These are phyloP conservation scores for Citrus trifoliata DNA, from an alignment of 345 rosid species.

Conservation along the genomic window DNA sequence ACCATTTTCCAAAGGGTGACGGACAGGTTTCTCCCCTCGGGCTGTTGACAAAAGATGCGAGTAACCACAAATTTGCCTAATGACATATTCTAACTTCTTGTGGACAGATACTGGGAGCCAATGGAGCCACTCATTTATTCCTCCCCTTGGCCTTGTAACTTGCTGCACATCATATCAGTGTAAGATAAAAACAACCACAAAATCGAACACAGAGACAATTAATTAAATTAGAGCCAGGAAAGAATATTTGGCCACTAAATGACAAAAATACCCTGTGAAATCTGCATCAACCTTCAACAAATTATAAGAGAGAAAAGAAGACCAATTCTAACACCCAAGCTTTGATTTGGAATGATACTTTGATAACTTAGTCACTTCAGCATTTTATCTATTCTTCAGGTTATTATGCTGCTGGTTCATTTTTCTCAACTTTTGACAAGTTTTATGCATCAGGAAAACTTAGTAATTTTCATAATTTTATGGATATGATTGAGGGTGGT, in stretches of 20 bases:
- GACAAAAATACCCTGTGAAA: neutral
- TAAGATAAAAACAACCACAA: slow-evolving; percentile 5
- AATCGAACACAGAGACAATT: neutral
- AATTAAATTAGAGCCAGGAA: neutral
- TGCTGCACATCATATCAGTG: slow-evolving; percentile 40
- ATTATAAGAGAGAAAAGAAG: neutral
- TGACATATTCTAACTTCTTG: slow-evolving; percentile 54
- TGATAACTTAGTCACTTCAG: neutral
- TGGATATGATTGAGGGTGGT: neutral
- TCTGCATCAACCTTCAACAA: neutral
- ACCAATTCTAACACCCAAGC: neutral
- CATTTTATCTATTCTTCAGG: neutral
- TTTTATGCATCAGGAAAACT: neutral
- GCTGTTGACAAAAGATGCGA: slow-evolving; percentile 37
- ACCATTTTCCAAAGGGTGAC: slow-evolving; percentile 49
- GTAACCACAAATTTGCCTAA: slow-evolving; percentile 52
- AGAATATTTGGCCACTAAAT: neutral
- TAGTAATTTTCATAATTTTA: neutral
- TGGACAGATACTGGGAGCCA: slow-evolving; percentile 92
- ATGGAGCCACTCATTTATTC: slow-evolving; percentile 85
- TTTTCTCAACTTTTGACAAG: neutral
- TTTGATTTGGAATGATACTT: neutral
- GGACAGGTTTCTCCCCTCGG: slow-evolving; percentile 31
- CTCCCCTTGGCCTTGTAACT: slow-evolving; percentile 94
- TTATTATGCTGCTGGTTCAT: neutral